Evolutionary conservation across 1,139 yeast genomes (phyloP).

Genomic region (Candida sp.): DNA sequence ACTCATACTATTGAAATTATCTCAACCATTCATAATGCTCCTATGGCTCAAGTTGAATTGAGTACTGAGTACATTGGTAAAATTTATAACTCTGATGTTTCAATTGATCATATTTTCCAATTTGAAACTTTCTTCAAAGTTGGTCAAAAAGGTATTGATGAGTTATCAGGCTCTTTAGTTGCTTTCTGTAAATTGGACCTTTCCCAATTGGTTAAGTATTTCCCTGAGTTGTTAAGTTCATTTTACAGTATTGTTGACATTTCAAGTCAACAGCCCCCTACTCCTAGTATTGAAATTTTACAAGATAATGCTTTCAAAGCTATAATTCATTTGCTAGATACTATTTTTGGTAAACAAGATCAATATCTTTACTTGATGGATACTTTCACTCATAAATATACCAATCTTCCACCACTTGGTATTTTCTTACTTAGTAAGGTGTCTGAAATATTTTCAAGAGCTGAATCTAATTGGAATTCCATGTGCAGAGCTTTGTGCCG

Average conservation of each 20-base stretch:
- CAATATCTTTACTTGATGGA: slow-evolving; percentile 58
- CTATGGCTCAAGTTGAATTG: slow-evolving; percentile 54
- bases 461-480: slow-evolving; percentile 57
- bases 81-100: slow-evolving; percentile 55
- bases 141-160: slow-evolving; percentile 44
- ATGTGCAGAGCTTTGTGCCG: slow-evolving; percentile 65
- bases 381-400: slow-evolving; percentile 33
- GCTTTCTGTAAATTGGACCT: slow-evolving; percentile 44
- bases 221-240: slow-evolving; percentile 47
- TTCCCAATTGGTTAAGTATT: slow-evolving; percentile 48
- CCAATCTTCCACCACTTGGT: slow-evolving; percentile 50
- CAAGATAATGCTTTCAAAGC: slow-evolving; percentile 48
- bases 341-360: slow-evolving; percentile 64
- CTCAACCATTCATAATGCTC: slow-evolving; percentile 29
- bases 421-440: slow-evolving; percentile 44
- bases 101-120: slow-evolving; percentile 55
- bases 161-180: slow-evolving; percentile 37
- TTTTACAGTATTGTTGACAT: slow-evolving; percentile 39
- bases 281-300: slow-evolving; percentile 30
- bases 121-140: slow-evolving; percentile 48
- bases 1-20: slow-evolving; percentile 33
- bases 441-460: slow-evolving; percentile 45
- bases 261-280: slow-evolving; percentile 18
- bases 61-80: slow-evolving; percentile 71
- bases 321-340: slow-evolving; percentile 57